Evolutionary conservation across 345 rosid genomes (phyloP).

Genomic region (Aquilaria malaccensis): DNA sequence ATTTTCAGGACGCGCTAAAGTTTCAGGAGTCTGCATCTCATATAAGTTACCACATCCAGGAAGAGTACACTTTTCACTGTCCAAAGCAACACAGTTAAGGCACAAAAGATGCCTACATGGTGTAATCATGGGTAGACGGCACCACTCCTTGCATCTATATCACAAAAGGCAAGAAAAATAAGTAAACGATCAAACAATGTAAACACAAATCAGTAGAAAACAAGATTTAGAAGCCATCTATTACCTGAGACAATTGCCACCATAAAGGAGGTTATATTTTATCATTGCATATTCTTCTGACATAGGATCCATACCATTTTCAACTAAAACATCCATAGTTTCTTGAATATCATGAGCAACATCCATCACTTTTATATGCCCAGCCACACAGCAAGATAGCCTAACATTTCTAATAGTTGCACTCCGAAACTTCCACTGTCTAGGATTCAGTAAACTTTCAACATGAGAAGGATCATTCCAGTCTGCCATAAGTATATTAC

Average conservation of each 20-base stretch:
- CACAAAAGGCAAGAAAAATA: slow-evolving; percentile 6
- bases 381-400: slow-evolving; percentile 95
- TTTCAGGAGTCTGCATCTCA: slow-evolving; percentile 88
- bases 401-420: slow-evolving; percentile 72
- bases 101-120: slow-evolving; percentile 95
- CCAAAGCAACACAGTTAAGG: slow-evolving; percentile 74
- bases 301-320: slow-evolving; percentile 47
- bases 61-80: slow-evolving; percentile 62
- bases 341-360: slow-evolving; percentile 93
- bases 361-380: slow-evolving; percentile 79
- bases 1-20: slow-evolving; percentile 77
- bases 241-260: slow-evolving; percentile 86
- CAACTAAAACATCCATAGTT: slow-evolving; percentile 78
- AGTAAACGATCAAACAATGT: not conserved
- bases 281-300: slow-evolving; percentile 67
- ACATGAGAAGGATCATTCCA: slow-evolving; percentile 99
- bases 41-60: slow-evolving; percentile 70
- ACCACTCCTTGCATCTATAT: slow-evolving; percentile 89
- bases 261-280: slow-evolving; percentile 59
- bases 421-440: slow-evolving; percentile 89
- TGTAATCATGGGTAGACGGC: slow-evolving; percentile 86
- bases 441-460: slow-evolving; percentile 91
- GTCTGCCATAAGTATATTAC: slow-evolving; percentile 90
- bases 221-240: slow-evolving; percentile 14
- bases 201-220: slow-evolving; percentile 7